phyloP scores from a whole-genome alignment of 495 filamentous ascomycete species.

The Aspergillus mulundensis region DNA sequence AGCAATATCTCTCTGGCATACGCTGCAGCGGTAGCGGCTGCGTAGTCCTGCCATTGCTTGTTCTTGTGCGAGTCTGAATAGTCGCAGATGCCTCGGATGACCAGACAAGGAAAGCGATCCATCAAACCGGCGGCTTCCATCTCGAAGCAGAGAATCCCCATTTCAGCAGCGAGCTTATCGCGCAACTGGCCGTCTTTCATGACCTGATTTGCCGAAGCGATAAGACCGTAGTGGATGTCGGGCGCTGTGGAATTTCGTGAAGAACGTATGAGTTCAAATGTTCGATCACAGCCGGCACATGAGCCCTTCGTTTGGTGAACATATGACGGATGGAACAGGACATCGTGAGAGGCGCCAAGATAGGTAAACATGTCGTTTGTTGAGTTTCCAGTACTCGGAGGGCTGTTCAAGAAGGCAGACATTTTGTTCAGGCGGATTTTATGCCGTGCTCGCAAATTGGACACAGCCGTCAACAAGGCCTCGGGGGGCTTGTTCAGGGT shows the following conservation, averaged over 20 bases:
- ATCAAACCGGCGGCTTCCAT: not conserved
- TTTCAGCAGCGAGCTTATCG: not conserved
- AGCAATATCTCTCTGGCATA: conserved; percentile 14
- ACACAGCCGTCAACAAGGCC: not conserved
- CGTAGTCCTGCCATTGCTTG: conserved; percentile 36
- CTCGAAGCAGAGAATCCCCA: not conserved
- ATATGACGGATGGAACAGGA: not conserved
- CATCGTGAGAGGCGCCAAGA: not conserved
- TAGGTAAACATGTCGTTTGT: not conserved
- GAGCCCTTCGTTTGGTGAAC: not conserved
- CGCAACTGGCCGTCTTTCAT: not conserved
- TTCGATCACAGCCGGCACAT: not conserved
- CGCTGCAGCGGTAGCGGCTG: conserved; percentile 28
- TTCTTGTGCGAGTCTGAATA: conserved; percentile 4
- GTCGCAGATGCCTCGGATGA: conserved; percentile 2
- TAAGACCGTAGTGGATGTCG: not conserved
- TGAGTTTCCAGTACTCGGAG: not conserved
- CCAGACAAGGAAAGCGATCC: conserved; percentile 1
- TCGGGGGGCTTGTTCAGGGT: not conserved
- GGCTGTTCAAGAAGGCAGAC: not conserved
- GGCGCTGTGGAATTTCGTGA: not conserved
- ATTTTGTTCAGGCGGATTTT: not conserved
- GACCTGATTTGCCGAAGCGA: not conserved
- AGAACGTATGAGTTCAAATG: not conserved
- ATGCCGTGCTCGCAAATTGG: not conserved